phyloP scores from a whole-genome alignment of 2,329 filamentous ascomycete species.

The Talaromyces atroroseus region DNA sequence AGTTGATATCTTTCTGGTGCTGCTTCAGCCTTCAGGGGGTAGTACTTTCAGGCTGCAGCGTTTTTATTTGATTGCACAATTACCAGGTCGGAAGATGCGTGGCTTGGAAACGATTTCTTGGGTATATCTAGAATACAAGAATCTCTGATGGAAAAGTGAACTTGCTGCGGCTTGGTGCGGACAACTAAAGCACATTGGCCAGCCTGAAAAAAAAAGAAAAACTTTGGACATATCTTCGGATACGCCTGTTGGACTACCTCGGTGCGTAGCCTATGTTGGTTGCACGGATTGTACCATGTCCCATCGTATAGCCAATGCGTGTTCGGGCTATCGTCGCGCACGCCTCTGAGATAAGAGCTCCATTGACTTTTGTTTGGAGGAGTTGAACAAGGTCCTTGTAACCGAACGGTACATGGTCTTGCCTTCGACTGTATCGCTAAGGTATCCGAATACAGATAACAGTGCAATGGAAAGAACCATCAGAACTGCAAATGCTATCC shows the following conservation, averaged over 20 bases:
- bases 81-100: background rate
- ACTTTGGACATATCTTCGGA: no score
- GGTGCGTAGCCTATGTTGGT: no score
- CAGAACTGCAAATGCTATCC: constrained; percentile 62
- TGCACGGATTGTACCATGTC: no score
- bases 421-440: constrained; percentile 55
- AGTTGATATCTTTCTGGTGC: no score
- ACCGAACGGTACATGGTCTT: constrained; percentile 47
- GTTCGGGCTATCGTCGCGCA: background rate
- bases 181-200: background rate
- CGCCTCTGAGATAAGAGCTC: constrained; percentile 13
- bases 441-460: constrained; percentile 53
- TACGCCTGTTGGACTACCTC: no score
- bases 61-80: background rate
- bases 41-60: background rate
- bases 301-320: background rate
- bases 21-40: background rate
- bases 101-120: background rate
- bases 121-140: background rate
- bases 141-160: background rate
- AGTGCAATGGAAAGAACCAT: constrained; percentile 54
- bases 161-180: background rate
- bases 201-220: background rate
- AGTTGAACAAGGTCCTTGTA: constrained; percentile 30
- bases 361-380: constrained; percentile 24